Evolutionary conservation across 139 green algal genomes (phyloP).

Genomic region (Volvox africanus): DNA sequence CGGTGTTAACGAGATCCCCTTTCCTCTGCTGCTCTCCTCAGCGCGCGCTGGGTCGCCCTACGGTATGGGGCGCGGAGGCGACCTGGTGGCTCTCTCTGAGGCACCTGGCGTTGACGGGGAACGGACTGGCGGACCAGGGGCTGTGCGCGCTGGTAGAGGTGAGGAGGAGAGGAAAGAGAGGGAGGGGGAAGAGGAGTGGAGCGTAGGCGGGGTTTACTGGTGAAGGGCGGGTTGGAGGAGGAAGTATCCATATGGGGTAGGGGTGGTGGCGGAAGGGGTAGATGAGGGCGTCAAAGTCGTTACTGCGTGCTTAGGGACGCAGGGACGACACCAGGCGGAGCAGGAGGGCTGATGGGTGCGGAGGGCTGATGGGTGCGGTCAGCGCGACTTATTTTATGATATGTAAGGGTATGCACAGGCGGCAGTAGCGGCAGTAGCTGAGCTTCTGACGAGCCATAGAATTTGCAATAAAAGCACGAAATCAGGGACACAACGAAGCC

Average conservation of each 20-base stretch:
- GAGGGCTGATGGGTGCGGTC: too few species aligned
- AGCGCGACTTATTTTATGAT: too few species aligned
- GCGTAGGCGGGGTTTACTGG: background rate
- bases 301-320: too few species aligned
- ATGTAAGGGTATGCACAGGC: too few species aligned
- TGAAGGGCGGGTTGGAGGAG: background rate
- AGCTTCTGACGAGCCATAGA: too few species aligned
- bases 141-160: conserved; percentile 45
- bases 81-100: conserved; percentile 19
- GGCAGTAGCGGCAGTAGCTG: too few species aligned
- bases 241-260: background rate
- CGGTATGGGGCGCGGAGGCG: conserved; percentile 9
- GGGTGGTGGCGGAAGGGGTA: background rate
- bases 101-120: conserved; percentile 12
- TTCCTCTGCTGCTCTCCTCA: background rate
- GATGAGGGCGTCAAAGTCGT: too few species aligned
- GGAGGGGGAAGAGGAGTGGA: background rate
- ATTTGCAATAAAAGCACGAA: too few species aligned
- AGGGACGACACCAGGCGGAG: too few species aligned
- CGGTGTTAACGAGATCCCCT: too few species aligned
- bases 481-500: too few species aligned
- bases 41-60: conserved; percentile 36
- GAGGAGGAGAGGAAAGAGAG: background rate
- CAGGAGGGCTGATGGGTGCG: too few species aligned
- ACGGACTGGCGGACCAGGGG: conserved; percentile 43